Conservation (phyloP, 352 stramenopile genomes). For the Phytophthora podocarpi region DNA sequence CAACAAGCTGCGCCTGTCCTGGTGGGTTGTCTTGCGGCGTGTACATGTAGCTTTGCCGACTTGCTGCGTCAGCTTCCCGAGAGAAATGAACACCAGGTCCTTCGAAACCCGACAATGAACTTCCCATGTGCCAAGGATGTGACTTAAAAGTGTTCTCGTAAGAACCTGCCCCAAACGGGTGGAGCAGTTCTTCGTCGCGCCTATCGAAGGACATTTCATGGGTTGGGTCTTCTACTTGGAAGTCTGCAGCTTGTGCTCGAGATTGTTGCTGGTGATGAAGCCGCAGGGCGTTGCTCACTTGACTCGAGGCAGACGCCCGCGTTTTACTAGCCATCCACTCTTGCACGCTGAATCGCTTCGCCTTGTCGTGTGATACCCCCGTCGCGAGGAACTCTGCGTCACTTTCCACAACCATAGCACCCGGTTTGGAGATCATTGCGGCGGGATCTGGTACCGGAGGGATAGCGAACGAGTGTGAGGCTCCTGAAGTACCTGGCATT, state of each 20-base stretch:
- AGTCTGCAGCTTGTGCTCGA: conserved; percentile 5
- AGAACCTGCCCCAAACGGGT: conserved; percentile 6
- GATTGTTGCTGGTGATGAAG: conserved; percentile 30
- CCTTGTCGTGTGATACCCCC: conserved; percentile 76
- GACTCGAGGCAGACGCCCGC: conserved; percentile 31
- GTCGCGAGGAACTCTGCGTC: conserved; percentile 57
- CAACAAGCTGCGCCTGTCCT: conserved; percentile 8
- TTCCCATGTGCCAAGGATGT: background rate
- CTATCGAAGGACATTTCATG: conserved; percentile 4
- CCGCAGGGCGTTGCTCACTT: conserved; percentile 28
- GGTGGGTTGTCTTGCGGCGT: conserved; percentile 19
- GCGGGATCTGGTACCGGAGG: conserved; percentile 9
- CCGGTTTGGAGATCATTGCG: conserved; percentile 13
- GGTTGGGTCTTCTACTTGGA: background rate
- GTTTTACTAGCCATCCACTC: conserved; percentile 78
- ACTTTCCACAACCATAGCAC: conserved; percentile 38
- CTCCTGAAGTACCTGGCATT: background rate
- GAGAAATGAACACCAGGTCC: background rate
- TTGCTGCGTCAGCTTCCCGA: background rate
- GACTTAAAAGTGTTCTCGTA: background rate
- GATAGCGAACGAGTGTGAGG: conserved; percentile 14
- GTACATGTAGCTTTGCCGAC: conserved; percentile 35
- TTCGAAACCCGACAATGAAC: background rate
- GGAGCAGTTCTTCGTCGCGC: conserved; percentile 2
- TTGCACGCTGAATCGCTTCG: conserved; percentile 65